Base-by-base conservation (phyloP, 2,329 filamentous ascomycete species). In the Tympanopsis confertula region DNA sequence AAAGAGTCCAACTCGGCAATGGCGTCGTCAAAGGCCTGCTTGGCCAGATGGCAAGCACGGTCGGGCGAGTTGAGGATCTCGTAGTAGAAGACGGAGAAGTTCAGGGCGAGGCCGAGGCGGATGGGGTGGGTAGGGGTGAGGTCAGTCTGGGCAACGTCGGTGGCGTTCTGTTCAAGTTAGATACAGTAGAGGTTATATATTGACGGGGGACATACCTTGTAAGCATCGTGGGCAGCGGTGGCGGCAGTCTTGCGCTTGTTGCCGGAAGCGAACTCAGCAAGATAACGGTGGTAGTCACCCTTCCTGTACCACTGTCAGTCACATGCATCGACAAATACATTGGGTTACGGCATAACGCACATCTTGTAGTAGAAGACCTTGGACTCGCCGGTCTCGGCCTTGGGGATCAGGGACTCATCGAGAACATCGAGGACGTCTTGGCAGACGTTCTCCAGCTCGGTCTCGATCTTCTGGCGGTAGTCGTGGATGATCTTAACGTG, bases 291-390 rank as follows among this genome's bases (percentile, higher is more conserved):
- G 70, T 94, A 94, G 63, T 94, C 86, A 68, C 86, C 87, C 81
- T 94, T 94, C 86, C 86, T 94, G 52, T 56, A 15, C 10, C 13
- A 35, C 14, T 14, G 18, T 38, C 45, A 22, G 46, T 40, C 38
- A 32, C 29, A 15, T 15, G 28, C 30, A 30, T 36, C n/a, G 33
- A 28, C 19, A 20, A 24, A 13, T 15, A 19, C 24, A 35, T 41
- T 35, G 36, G n/a, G n/a, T n/a, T n/a, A n/a, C n/a, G n/a, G n/a
- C 43, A 47, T 42, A 47, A 74, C 85, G 54, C 71, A 95, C 89
- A 96, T 96, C 81, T 96, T 96, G 82, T 95, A 88, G 74, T 96
- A 96, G 69, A 96, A 96, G 62, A 96, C 89, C 81, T 95, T 96
- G 64, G 87, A 94, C 76, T 96, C 89, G 70, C 89, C 89, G 50